Evolutionary conservation across 2,329 filamentous ascomycete genomes (phyloP), one percentile per base, ranked within the genome.

Genomic region (Exophiala spinifera): DNA sequence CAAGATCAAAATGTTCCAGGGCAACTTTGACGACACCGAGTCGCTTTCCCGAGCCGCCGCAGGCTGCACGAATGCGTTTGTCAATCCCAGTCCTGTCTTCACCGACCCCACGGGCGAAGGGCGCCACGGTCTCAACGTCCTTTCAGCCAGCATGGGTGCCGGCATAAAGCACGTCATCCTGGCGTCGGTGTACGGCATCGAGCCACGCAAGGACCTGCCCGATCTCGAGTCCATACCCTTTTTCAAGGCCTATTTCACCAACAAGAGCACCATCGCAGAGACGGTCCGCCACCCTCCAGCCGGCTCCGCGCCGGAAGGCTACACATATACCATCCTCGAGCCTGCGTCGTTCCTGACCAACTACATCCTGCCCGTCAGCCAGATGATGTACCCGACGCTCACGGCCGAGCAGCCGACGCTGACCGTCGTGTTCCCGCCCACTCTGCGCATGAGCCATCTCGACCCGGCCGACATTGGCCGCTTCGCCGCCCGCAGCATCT

Each of bases 1-100:
- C 21, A 44, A 10, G 20, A 75, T 85, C 59, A 74, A 75, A 17
- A 61, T 86, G 0, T 74, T 86, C 2, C 69, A 82, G 59, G 82
- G 83, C 5, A 72, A 85, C 57, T 69, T 86, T 14, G 72, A 80
- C 50, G 70, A 83, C 34, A n/a, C 46, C n/a, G 14, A 13, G 4
- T 46, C 53, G 5, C 25, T 56, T 21, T 46, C 49, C n/a, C 25
- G 19, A 5, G 53, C 53, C 11, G 47, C 39, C 3, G 14, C 17
- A 2, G 10, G 13, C 7, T 50, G 46, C 31, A 55, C 53, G 14
- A 33, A 39, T 4, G 49, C 44, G 33, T 56, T 56, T 19, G 13
- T 56, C 19, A 56, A 56, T 43, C 48, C 48, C 5, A 56, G 28
- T 7, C 53, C 53, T 6, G 28, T 37, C 25, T 56, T 52, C 44